Percentiles rank a stretch among this genome's conserved stretches.
Evolutionary conservation across 805 yeast species (phyloP).

Genomic region (Pichia gijzeniarum): DNA sequence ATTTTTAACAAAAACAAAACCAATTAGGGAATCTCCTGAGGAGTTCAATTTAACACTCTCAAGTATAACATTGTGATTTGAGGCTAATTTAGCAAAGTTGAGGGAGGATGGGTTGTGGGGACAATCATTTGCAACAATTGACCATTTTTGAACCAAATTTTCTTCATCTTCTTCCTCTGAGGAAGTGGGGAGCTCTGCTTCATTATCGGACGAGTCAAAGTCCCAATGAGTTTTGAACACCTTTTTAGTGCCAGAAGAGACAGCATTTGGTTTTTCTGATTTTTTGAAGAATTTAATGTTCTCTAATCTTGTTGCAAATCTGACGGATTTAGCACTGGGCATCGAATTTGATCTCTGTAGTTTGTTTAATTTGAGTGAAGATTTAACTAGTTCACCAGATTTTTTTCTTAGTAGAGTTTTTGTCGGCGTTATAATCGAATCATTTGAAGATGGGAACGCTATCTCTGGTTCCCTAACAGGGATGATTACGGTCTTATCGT

Average conservation of each 20-base stretch:
- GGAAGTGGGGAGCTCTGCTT: background rate
- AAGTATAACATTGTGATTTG: constrained; percentile 24
- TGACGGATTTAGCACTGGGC: constrained; percentile 51
- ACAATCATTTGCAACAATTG: constrained; percentile 27
- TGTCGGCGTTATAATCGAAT: background rate
- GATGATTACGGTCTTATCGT: constrained; percentile 24
- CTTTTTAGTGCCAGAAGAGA: constrained; percentile 35
- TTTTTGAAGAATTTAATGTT: constrained; percentile 62
- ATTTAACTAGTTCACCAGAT: constrained; percentile 44
- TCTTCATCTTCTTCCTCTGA: constrained; percentile 12
- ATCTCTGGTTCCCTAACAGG: too few species aligned
- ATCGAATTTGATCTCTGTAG: constrained; percentile 39
- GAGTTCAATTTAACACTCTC: constrained; percentile 35
- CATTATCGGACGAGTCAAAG: constrained; percentile 24
- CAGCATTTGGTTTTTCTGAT: constrained; percentile 53
- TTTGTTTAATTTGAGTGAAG: constrained; percentile 42
- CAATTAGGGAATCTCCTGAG: constrained; percentile 37
- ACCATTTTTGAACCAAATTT: constrained; percentile 24
- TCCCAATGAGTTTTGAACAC: constrained; percentile 23
- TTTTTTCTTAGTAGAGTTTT: constrained; percentile 41
- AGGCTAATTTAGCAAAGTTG: constrained; percentile 29
- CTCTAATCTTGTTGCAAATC: constrained; percentile 56
- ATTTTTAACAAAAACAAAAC: constrained; percentile 36
- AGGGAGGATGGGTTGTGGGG: constrained; percentile 23
- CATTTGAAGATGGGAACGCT: too few species aligned